Evolutionary conservation across 148 eudicot genomes (phyloP), one percentile per base, ranked within the genome.

Genomic region (Rhododendron molle): DNA sequence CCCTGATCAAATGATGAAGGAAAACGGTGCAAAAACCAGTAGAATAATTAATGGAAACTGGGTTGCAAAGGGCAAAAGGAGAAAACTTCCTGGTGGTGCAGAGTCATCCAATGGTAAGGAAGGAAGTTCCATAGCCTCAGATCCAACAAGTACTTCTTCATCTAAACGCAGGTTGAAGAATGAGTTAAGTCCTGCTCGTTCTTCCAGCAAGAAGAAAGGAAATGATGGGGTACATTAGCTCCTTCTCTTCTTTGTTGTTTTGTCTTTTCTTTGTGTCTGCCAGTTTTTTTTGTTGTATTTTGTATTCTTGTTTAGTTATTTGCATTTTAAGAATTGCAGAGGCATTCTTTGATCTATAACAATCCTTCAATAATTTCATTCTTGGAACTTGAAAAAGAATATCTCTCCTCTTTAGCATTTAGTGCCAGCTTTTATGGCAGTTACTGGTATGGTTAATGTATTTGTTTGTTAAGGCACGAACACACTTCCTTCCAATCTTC

Each of bases 21-120:
- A 93, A 56, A 89, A 91, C 62, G 90, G 88, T 87, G 74, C 92
- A 85, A 85, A 85, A 84, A 89, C 89, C 80, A 89, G 89, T 86
- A 89, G 89, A 80, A 88, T 95, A 92, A 92, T 97, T 83, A 91
- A 93, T 83, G 85, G 93, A 88, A 91, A 94, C 86, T 97, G 99
- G 99, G 93, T 94, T 62, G 84, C 95, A 82, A 95, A 97, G 87
- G 92, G 98, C 84, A 95, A 94, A 88, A 93, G 98, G 76, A 88
- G 90, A 89, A 97, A 89, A 87, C 85, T 92, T 90, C 91, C 92
- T 23, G 82, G 85, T 82, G 90, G 91, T 84, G 76, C 88, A 32
- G 93, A 87, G 73, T 81, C 56, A 81, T 87, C 95, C 69, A 88
- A 46, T 86, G 88, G 83, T 30, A 91, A 86, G 83, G 93, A 89